Evolutionary conservation across 1,284 basidiomycete genomes (phyloP), one percentile per base, ranked within the genome.

Genomic region (Pholiota adiposa): DNA sequence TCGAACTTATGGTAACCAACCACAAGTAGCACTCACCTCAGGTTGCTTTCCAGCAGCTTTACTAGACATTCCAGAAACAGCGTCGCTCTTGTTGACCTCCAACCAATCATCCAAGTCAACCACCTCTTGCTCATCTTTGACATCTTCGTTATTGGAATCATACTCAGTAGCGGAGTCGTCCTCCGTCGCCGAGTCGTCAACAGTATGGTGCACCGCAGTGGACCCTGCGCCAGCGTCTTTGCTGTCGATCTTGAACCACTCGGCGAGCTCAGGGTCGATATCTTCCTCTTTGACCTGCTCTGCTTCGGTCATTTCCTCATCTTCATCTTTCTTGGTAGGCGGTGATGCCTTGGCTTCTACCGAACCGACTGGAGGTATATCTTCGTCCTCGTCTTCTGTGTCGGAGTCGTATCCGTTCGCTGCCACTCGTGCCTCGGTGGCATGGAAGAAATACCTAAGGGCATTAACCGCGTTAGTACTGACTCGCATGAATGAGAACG

Each of bases 391-490:
- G 29, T 72, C 77, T 0, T 77, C 75, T 38, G 68, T 75, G 2
- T 75, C 72, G 44, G 72, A 76, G 1, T 75, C 74, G 49, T 83
- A 83, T 54, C 81, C 83, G 0, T 78, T 73, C 7, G 71, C 74
- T n/a, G 72, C 69, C 46, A 69, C 72, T 25, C 79, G 72, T 63
- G 75, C 65, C 51, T 74, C 60, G 41, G 85, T 89, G 1, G 90
- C 84, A 68, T 89, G 83, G 76, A 92, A 91, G 73, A 92, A 90
- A 69, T 92, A 91, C 67, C 90, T 91, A 44, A 9, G 3, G 31
- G 5, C 8, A 23, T 21, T 12, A 4, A n/a, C 44, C 9, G 44
- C 19, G 21, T 14, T 19, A 6, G 14, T 34, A n/a, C 16, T 4
- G 14, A 38, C 36, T 14, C 8, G 6, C n/a, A 9, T 46, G 12